phyloP scores from a whole-genome alignment of 306 rosid species.

The Trifolium dubium region DNA sequence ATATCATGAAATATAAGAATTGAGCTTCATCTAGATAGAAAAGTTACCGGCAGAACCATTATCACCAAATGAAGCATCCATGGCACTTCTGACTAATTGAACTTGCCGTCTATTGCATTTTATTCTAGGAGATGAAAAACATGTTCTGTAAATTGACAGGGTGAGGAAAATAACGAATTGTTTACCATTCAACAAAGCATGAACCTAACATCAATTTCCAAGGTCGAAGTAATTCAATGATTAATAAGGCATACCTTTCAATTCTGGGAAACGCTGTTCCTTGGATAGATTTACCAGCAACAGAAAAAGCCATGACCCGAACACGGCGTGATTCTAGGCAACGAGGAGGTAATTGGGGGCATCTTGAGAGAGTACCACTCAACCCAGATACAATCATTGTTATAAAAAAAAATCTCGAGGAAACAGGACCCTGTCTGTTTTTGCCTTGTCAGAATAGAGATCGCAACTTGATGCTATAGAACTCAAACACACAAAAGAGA shows the following conservation, averaged over 20 bases:
- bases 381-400: constrained; percentile 68
- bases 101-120: constrained; percentile 39
- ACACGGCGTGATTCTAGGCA: constrained; percentile 34
- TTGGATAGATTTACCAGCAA: constrained; percentile 42
- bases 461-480: constrained; percentile 36
- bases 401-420: constrained; percentile 18
- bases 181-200: constrained; percentile 16
- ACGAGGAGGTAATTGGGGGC: constrained; percentile 53
- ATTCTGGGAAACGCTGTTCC: constrained; percentile 39
- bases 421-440: constrained; percentile 6
- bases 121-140: constrained; percentile 43
- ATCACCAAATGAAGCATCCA: constrained; percentile 88
- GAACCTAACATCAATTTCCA: constrained; percentile 24
- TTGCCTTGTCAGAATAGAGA: constrained; percentile 28
- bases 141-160: constrained; percentile 35
- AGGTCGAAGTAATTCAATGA: constrained; percentile 6
- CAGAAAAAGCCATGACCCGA: constrained; percentile 41
- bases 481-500: constrained; percentile 5
- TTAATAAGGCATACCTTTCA: constrained; percentile 56
- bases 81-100: constrained; percentile 64
- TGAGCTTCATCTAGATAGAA: constrained; percentile 32
- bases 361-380: constrained; percentile 63
- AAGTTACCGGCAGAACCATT: constrained; percentile 69
- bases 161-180: constrained; percentile 13
- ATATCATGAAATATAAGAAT: constrained; percentile 6